Conservation (phyloP, 495 filamentous ascomycete species). For the Aspergillus egyptiacus region DNA sequence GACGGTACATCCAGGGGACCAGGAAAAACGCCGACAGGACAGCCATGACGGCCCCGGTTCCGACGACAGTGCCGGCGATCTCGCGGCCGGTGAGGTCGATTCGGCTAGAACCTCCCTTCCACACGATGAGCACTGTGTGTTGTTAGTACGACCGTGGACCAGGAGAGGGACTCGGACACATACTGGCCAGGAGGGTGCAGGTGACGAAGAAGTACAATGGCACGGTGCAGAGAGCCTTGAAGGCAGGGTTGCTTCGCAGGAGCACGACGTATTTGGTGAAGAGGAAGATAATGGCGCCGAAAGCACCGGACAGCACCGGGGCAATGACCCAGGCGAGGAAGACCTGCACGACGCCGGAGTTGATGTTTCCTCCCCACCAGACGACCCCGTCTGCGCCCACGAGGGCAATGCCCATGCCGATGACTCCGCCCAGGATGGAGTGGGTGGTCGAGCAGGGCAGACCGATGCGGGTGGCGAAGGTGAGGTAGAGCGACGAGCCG, state of each 20-base stretch:
- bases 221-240: constrained; percentile 12
- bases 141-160: background rate
- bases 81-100: constrained; percentile 12
- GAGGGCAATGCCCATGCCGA: constrained; percentile 16
- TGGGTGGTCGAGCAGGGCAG: constrained; percentile 21
- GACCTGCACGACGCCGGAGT: constrained; percentile 20
- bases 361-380: constrained; percentile 20
- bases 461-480: constrained; percentile 14
- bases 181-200: constrained; percentile 15
- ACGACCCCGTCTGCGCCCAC: constrained; percentile 11
- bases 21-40: constrained; percentile 9
- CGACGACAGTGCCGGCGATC: constrained; percentile 11
- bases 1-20: constrained; percentile 16
- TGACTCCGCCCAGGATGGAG: constrained; percentile 18
- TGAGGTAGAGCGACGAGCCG: constrained; percentile 14
- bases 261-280: constrained; percentile 17
- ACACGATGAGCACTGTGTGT: constrained; percentile 17
- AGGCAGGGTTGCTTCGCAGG: constrained; percentile 4
- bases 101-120: constrained; percentile 17
- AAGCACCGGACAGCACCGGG: constrained; percentile 9
- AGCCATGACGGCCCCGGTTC: constrained; percentile 10
- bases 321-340: constrained; percentile 21
- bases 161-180: background rate
- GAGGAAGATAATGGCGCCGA: constrained; percentile 17
- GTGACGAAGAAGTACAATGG: constrained; percentile 18